Percentiles rank a stretch among this genome's conserved stretches.
phyloP scores from a whole-genome alignment of 306 rosid species.

The Trichosanthes cucumerina region DNA sequence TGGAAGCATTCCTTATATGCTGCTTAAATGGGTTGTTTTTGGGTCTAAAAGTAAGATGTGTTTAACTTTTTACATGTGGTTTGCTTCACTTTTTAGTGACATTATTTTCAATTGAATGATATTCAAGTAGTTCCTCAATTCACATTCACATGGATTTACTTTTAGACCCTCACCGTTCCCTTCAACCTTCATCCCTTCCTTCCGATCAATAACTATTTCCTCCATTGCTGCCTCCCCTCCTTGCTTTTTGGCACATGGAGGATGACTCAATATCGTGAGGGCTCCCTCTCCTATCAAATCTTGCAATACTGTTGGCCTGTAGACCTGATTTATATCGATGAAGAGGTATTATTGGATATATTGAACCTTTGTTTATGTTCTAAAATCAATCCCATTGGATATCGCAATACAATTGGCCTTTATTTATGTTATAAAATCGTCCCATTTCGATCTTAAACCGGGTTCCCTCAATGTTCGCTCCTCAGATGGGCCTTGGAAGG shows the following conservation, averaged over 20 bases:
- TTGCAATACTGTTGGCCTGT: background rate
- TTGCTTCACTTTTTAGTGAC: background rate
- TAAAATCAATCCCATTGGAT: too few species aligned
- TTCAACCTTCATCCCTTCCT: background rate
- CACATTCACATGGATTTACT: background rate
- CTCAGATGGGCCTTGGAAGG: too few species aligned
- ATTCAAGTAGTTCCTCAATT: background rate
- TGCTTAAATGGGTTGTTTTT: background rate
- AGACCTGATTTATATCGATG: background rate
- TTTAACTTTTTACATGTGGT: background rate
- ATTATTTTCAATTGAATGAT: background rate
- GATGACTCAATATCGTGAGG: background rate
- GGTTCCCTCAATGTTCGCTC: too few species aligned
- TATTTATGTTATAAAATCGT: too few species aligned
- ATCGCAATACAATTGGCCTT: too few species aligned
- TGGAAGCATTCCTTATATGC: background rate
- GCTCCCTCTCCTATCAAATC: background rate
- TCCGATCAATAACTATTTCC: background rate
- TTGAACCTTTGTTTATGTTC: too few species aligned
- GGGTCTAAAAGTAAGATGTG: background rate
- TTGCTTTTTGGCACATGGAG: background rate
- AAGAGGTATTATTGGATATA: background rate
- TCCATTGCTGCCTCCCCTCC: background rate
- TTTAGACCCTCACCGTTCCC: background rate
- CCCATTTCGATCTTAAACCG: too few species aligned